These are phyloP conservation scores for Ophiocordyceps camponoti-saundersi DNA, from an alignment of 2,329 filamentous ascomycete species.

Conservation along the genomic window DNA sequence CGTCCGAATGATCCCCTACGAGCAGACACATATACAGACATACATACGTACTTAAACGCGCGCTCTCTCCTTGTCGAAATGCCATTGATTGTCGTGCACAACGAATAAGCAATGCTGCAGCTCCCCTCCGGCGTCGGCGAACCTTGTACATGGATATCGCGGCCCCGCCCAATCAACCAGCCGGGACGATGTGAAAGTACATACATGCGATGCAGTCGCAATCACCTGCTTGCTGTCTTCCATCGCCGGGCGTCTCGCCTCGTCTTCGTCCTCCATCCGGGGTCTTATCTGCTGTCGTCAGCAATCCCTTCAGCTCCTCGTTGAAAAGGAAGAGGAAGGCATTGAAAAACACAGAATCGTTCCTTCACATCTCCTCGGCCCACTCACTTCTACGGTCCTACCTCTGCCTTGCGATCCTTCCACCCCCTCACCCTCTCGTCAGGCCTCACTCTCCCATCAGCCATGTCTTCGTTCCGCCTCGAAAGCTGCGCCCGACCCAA, in stretches of 20 bases:
- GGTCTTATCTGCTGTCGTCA: neutral
- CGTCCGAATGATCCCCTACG: no score
- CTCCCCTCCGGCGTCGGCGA: neutral
- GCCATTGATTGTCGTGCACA: no score
- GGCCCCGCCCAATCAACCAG: neutral
- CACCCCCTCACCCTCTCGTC: neutral
- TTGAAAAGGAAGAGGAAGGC: no score
- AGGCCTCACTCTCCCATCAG: constrained; percentile 1
- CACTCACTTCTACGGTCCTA: no score
- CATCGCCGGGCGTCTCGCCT: no score
- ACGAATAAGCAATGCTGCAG: no score
- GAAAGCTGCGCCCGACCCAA: constrained; percentile 60
- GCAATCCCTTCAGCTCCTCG: neutral
- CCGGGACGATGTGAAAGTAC: neutral
- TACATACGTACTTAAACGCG: no score
- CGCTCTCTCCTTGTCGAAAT: no score
- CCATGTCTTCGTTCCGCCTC: constrained; percentile 52
- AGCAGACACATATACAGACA: no score
- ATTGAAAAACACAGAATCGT: no score
- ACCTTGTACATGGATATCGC: neutral
- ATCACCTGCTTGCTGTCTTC: neutral
- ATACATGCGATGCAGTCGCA: neutral
- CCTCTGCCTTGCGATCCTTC: neutral
- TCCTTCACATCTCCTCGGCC: no score
- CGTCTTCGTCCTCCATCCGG: no score